Conservation (phyloP, 345 rosid species). For the Eucalyptus cloeziana region DNA sequence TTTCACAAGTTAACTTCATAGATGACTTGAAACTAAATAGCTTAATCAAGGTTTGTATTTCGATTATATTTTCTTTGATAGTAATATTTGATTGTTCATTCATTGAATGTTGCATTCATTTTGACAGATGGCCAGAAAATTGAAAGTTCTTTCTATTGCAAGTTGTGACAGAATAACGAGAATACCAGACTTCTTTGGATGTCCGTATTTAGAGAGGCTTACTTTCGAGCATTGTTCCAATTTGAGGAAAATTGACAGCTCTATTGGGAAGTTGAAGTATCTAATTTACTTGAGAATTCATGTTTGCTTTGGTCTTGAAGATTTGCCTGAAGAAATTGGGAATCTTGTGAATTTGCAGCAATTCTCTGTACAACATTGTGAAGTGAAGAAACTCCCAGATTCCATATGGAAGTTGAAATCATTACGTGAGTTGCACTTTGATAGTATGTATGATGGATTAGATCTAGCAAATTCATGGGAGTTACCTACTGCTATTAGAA, state of each 20-base stretch:
- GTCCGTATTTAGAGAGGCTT: not conserved
- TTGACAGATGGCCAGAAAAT: not conserved
- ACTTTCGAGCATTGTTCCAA: not conserved
- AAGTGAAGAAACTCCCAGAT: not conserved
- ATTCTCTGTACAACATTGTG: fast-evolving
- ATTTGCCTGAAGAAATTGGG: not conserved
- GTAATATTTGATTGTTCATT: fast-evolving
- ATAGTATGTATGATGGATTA: fast-evolving
- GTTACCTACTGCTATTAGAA: not conserved
- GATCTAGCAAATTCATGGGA: not conserved
- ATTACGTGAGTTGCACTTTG: not conserved
- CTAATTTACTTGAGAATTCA: not conserved
- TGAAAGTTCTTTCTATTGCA: not conserved
- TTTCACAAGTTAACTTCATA: not conserved
- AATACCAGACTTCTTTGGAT: not conserved
- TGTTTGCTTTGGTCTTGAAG: fast-evolving
- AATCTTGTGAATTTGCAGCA: fast-evolving
- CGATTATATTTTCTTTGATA: not conserved
- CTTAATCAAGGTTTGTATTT: not conserved
- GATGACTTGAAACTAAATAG: not conserved
- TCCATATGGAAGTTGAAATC: not conserved
- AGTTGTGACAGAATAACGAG: not conserved
- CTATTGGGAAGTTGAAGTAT: not conserved
- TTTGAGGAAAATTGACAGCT: not conserved
- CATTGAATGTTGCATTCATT: not conserved